Conservation (phyloP, 202 grass and related monocot genomes). For the Panicum virgatum region DNA sequence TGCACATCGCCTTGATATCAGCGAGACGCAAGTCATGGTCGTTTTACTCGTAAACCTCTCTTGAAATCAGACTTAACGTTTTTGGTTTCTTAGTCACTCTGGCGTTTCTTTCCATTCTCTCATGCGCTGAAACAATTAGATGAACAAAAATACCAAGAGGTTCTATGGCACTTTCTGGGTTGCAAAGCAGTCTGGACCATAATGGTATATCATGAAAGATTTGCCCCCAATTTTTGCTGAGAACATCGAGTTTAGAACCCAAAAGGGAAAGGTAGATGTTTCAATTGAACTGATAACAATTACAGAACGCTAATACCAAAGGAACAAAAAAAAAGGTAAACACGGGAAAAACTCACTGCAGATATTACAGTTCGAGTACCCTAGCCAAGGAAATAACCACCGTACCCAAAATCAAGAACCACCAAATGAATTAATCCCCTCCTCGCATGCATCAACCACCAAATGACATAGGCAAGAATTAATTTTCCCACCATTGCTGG, state of each 20-base stretch:
- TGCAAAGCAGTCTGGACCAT: not conserved
- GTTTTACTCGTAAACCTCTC: too few relatives aligned
- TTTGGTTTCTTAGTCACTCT: too few relatives aligned
- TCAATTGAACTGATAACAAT: constrained; percentile 7
- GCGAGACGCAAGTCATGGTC: too few relatives aligned
- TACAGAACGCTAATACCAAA: not conserved
- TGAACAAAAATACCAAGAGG: not conserved
- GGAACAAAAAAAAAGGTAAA: not conserved
- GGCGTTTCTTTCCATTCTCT: too few relatives aligned
- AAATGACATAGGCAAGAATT: not conserved
- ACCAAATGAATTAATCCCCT: not conserved
- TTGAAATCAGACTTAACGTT: too few relatives aligned
- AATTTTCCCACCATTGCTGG: not conserved
- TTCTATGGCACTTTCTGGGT: not conserved
- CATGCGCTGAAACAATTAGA: not conserved
- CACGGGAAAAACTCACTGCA: constrained; percentile 35
- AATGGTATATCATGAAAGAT: not conserved
- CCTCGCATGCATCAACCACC: constrained; percentile 14
- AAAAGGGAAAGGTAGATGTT: not conserved
- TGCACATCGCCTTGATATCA: too few relatives aligned
- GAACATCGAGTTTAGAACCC: not conserved
- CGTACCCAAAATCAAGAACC: not conserved
- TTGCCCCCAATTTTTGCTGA: not conserved
- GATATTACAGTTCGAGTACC: constrained; percentile 48
- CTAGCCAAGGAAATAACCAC: constrained; percentile 9